Conservation (phyloP, 2,329 filamentous ascomycete genomes). For the Alternaria panax region DNA sequence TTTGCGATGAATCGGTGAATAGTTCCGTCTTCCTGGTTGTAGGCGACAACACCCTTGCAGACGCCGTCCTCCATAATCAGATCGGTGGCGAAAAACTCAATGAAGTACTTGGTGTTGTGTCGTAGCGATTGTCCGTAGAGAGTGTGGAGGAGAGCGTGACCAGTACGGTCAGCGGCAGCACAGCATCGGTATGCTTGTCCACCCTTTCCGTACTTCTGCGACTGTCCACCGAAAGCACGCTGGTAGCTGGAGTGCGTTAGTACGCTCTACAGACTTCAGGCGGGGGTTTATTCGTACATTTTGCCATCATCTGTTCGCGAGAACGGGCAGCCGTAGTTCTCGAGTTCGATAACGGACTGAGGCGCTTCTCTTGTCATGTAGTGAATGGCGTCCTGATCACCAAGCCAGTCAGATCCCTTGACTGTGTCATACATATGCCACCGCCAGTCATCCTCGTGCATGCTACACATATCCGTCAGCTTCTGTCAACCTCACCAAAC, state of each 20-base stretch:
- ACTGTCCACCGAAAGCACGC: slow-evolving; percentile 97
- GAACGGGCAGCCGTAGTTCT: slow-evolving; percentile 98
- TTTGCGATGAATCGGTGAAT: slow-evolving; percentile 96
- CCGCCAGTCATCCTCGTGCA: slow-evolving; percentile 98
- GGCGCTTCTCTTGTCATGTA: slow-evolving; percentile 98
- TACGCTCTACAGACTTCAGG: neutral
- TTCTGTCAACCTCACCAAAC: neutral
- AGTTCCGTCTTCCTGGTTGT: slow-evolving; percentile 98
- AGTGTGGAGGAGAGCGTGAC: slow-evolving; percentile 96
- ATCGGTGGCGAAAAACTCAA: slow-evolving; percentile 97
- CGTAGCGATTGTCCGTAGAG: slow-evolving; percentile 96
- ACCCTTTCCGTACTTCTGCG: slow-evolving; percentile 92
- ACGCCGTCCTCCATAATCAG: slow-evolving; percentile 97
- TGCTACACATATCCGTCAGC: slow-evolving; percentile 56
- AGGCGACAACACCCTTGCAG: slow-evolving; percentile 94
- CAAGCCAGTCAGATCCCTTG: slow-evolving; percentile 96
- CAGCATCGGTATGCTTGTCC: slow-evolving; percentile 98
- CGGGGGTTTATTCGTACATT: slow-evolving; percentile 65
- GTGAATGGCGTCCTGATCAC: slow-evolving; percentile 96
- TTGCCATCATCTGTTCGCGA: slow-evolving; percentile 94
- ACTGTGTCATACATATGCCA: slow-evolving; percentile 99
- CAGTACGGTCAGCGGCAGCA: slow-evolving; percentile 94
- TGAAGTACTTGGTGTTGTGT: slow-evolving; percentile 99
- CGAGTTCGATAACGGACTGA: slow-evolving; percentile 88
- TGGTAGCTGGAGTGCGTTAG: slow-evolving; percentile 72